These are phyloP conservation scores for Thelephora terrestris DNA, from an alignment of 1,284 basidiomycete species.

Conservation along the genomic window DNA sequence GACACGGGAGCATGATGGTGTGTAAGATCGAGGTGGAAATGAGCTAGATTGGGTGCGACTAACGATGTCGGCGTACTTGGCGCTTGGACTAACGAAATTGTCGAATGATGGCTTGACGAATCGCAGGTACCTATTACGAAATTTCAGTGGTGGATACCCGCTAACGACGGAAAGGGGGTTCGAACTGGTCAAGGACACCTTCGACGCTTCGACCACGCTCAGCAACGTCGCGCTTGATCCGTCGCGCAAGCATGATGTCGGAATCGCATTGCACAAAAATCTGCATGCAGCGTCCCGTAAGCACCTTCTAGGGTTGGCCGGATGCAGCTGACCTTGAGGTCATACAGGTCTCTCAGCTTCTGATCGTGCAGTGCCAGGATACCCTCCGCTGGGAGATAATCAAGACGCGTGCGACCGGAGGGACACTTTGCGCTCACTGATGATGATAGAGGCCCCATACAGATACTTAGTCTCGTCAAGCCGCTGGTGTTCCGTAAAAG, in stretches of 20 bases:
- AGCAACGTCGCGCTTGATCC: slow-evolving; percentile 80
- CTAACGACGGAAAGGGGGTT: neutral
- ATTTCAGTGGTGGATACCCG: slow-evolving; percentile 1
- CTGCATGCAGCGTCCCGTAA: slow-evolving; percentile 24
- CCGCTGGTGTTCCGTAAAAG: slow-evolving; percentile 87
- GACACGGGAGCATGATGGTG: neutral
- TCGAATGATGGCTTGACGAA: slow-evolving; percentile 94
- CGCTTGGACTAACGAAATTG: slow-evolving; percentile 87
- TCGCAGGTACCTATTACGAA: slow-evolving; percentile 60
- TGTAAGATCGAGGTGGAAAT: neutral
- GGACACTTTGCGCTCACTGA: slow-evolving; percentile 38
- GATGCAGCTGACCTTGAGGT: slow-evolving; percentile 65
- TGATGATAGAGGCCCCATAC: slow-evolving; percentile 93
- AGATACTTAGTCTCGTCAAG: slow-evolving; percentile 82
- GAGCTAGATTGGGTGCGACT: slow-evolving; percentile 13
- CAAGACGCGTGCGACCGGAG: neutral
- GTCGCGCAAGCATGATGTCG: slow-evolving; percentile 93
- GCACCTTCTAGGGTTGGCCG: neutral
- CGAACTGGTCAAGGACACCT: slow-evolving; percentile 82
- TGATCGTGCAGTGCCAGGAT: slow-evolving; percentile 87
- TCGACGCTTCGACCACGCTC: slow-evolving; percentile 82
- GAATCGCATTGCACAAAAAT: slow-evolving; percentile 86
- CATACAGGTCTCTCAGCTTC: slow-evolving; percentile 61
- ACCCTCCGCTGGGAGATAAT: slow-evolving; percentile 59
- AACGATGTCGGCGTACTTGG: slow-evolving; percentile 83